phyloP scores from a whole-genome alignment of 139 green algal genomes.

The Micractinium conductrix region DNA sequence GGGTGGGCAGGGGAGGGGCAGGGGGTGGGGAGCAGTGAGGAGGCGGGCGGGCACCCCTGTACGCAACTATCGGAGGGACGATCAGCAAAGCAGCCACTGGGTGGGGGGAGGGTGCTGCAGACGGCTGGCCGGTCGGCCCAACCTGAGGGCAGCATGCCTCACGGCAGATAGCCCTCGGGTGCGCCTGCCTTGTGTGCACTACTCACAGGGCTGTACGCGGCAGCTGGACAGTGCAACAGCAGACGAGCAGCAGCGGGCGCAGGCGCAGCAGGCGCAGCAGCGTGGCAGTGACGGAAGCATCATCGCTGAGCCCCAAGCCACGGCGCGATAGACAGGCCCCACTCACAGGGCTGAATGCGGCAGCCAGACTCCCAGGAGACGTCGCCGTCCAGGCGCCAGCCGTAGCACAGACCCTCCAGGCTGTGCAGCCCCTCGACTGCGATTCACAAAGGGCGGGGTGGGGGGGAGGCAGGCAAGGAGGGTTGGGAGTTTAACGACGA shows the following conservation, averaged over 20 bases:
- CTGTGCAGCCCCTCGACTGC: slow-evolving; percentile 31
- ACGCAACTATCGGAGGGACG: no score
- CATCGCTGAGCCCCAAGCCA: no score
- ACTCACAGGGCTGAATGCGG: slow-evolving; percentile 60
- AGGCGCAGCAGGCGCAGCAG: no score
- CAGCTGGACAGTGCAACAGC: neutral
- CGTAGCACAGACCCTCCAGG: slow-evolving; percentile 65
- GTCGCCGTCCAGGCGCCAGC: slow-evolving; percentile 66
- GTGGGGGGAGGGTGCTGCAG: no score
- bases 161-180: neutral
- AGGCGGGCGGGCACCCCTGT: neutral
- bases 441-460: neutral
- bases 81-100: neutral
- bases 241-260: no score
- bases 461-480: neutral
- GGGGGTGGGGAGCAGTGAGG: no score
- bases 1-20: neutral
- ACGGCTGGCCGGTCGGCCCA: no score
- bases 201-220: neutral
- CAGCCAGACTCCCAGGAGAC: slow-evolving; percentile 59
- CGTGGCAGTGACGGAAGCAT: no score
- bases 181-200: neutral
- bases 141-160: neutral
- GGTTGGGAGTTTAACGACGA: neutral
- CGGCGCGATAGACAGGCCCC: neutral